Percentiles rank a stretch among this genome's conserved stretches.
Evolutionary conservation across 148 eudicot species (phyloP).

Genomic region (Dysphania ambrosioides): DNA sequence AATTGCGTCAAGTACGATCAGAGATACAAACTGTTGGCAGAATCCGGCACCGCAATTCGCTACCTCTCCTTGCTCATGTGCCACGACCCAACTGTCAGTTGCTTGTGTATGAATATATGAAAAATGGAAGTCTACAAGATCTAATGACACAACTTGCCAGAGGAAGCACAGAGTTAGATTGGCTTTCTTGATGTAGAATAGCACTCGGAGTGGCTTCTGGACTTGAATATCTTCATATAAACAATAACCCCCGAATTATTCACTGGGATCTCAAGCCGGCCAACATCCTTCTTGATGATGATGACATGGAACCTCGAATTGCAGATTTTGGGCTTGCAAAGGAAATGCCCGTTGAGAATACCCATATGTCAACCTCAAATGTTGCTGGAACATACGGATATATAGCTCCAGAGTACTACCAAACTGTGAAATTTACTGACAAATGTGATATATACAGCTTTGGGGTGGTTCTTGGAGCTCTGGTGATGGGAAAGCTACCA

Average conservation of each 20-base stretch:
- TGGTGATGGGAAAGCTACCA: constrained; percentile 81
- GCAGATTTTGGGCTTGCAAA: constrained; percentile 95
- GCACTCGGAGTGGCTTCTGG: constrained; percentile 79
- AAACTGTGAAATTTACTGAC: constrained; percentile 81
- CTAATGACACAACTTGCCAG: constrained; percentile 32
- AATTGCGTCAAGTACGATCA: constrained; percentile 72
- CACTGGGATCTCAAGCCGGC: constrained; percentile 94
- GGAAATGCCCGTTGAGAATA: constrained; percentile 54
- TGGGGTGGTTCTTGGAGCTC: constrained; percentile 65
- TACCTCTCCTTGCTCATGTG: constrained; percentile 79
- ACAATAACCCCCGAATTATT: constrained; percentile 58
- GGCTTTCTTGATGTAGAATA: constrained; percentile 55
- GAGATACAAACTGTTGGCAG: constrained; percentile 91
- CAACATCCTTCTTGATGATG: constrained; percentile 75
- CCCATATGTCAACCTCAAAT: constrained; percentile 66
- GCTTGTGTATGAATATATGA: constrained; percentile 90
- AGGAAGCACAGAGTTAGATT: constrained; percentile 53
- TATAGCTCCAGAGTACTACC: constrained; percentile 88
- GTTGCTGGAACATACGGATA: constrained; percentile 86
- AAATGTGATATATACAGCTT: constrained; percentile 87
- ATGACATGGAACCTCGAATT: constrained; percentile 85
- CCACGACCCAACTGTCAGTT: constrained; percentile 77
- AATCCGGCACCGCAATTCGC: constrained; percentile 77
- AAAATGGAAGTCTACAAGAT: constrained; percentile 87
- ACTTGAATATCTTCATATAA: constrained; percentile 79